A percentile compares a stretch with the other conserved stretches of the same genome.
Evolutionary conservation across 2,329 filamentous ascomycete genomes (phyloP).

Genomic region (Colletotrichum sansevieriae): DNA sequence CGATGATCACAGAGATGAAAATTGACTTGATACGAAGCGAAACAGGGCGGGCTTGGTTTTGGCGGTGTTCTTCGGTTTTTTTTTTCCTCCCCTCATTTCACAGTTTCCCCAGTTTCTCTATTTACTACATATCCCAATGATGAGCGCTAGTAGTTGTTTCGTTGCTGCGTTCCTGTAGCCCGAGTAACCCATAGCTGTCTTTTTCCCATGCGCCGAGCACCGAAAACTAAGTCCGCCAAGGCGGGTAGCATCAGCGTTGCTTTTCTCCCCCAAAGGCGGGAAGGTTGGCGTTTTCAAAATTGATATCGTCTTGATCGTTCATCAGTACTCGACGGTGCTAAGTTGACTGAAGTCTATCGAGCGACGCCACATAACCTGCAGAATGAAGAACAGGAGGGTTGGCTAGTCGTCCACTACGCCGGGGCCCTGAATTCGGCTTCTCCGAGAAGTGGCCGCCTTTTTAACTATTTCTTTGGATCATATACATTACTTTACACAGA

Average conservation of each 20-base stretch:
- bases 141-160: not conserved
- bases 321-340: too few relatives aligned
- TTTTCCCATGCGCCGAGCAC: conserved; percentile 22
- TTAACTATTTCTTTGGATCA: not conserved
- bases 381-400: too few relatives aligned
- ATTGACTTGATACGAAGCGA: not conserved
- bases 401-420: not conserved
- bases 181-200: not conserved
- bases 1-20: not conserved
- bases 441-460: not conserved
- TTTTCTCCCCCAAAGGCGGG: conserved; percentile 20
- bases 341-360: too few relatives aligned
- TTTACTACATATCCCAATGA: conserved; percentile 3
- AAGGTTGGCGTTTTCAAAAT: conserved; percentile 33
- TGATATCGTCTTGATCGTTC: conserved; percentile 1
- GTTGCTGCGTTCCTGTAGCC: not conserved
- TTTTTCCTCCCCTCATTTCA: not conserved
- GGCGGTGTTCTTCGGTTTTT: not conserved
- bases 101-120: not conserved
- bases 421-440: not conserved
- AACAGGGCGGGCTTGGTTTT: not conserved
- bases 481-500: conserved; percentile 20
- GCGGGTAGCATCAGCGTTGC: conserved; percentile 40
- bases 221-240: conserved; percentile 5
- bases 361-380: too few relatives aligned